These are phyloP conservation scores for Ogataea siamensis DNA, from an alignment of 805 yeast genomes.

Conservation along the genomic window DNA sequence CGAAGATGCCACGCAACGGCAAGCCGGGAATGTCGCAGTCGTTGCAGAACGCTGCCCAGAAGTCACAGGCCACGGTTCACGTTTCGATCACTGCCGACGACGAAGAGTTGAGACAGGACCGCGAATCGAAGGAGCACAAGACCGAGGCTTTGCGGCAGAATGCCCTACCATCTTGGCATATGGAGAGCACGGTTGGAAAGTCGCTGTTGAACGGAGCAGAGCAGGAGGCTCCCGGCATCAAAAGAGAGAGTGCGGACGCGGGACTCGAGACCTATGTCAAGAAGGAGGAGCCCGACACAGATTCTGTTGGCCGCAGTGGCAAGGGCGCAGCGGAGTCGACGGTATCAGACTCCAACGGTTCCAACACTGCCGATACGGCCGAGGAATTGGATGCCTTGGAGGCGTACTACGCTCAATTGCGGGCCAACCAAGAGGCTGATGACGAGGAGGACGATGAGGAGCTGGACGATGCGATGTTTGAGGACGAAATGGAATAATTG, in stretches of 20 bases:
- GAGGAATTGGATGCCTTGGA: slow-evolving; percentile 71
- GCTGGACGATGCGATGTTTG: slow-evolving; percentile 25
- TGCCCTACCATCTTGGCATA: slow-evolving; percentile 96
- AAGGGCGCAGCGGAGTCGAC: slow-evolving; percentile 10
- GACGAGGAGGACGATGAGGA: slow-evolving; percentile 45
- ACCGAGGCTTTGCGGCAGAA: slow-evolving; percentile 79
- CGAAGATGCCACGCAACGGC: slow-evolving; percentile 37
- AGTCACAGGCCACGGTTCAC: slow-evolving; percentile 81
- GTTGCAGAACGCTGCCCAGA: slow-evolving; percentile 35
- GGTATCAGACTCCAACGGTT: slow-evolving; percentile 14
- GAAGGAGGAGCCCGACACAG: slow-evolving; percentile 12
- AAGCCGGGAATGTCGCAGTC: slow-evolving; percentile 28
- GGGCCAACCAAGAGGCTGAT: slow-evolving; percentile 63
- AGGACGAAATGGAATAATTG: slow-evolving; percentile 12
- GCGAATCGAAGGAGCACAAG: slow-evolving; percentile 62
- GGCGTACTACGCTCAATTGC: slow-evolving; percentile 76
- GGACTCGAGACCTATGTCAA: slow-evolving; percentile 19
- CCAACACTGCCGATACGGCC: slow-evolving; percentile 45
- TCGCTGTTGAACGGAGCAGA: slow-evolving; percentile 54
- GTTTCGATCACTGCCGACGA: slow-evolving; percentile 88
- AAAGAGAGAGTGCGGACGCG: slow-evolving; percentile 23
- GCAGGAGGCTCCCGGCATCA: slow-evolving; percentile 40
- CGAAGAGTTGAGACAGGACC: slow-evolving; percentile 63
- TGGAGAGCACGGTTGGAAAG: slow-evolving; percentile 83
- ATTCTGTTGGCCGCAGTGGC: slow-evolving; percentile 6